phyloP scores from a whole-genome alignment of 2,329 filamentous ascomycete genomes.

The Hansfordia pulvinata region DNA sequence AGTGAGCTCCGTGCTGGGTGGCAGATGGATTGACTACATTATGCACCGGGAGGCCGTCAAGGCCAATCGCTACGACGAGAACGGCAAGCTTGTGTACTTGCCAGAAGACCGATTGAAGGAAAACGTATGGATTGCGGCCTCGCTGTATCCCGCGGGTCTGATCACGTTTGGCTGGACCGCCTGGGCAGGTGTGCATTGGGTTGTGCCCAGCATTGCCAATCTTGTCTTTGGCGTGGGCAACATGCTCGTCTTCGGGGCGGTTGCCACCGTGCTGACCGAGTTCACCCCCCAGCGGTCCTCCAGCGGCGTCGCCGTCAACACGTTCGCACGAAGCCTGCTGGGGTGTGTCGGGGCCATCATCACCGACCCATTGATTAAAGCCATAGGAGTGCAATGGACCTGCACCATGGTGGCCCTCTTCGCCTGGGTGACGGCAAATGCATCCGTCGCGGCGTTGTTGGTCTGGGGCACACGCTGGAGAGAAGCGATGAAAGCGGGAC shows the following conservation, averaged over 20 bases:
- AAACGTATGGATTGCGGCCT: slow-evolving; percentile 64
- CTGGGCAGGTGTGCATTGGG: slow-evolving; percentile 50
- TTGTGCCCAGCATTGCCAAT: slow-evolving; percentile 47
- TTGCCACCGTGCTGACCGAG: slow-evolving; percentile 75
- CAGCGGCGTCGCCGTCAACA: slow-evolving; percentile 66
- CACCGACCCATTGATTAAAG: too few species aligned
- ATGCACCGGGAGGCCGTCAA: slow-evolving; percentile 63
- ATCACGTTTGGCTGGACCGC: slow-evolving; percentile 69
- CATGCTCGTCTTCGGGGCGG: slow-evolving; percentile 65
- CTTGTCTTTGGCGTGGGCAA: slow-evolving; percentile 65
- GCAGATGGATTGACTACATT: slow-evolving; percentile 66
- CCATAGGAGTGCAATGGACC: too few species aligned
- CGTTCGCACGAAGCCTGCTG: slow-evolving; percentile 69
- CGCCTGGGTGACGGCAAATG: too few species aligned
- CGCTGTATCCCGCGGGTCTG: slow-evolving; percentile 55
- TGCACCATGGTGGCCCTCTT: too few species aligned
- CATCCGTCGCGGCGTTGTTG: too few species aligned
- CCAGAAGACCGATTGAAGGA: slow-evolving; percentile 76
- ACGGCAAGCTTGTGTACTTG: slow-evolving; percentile 51
- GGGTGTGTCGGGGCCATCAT: slow-evolving; percentile 55
- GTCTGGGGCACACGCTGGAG: too few species aligned
- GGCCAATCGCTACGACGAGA: slow-evolving; percentile 52
- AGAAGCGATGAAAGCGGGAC: too few species aligned
- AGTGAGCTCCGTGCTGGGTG: slow-evolving; percentile 52
- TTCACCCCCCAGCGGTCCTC: slow-evolving; percentile 63